Evolutionary conservation across 805 yeast genomes (phyloP).

Genomic region (Wickerhamiella australiensis): DNA sequence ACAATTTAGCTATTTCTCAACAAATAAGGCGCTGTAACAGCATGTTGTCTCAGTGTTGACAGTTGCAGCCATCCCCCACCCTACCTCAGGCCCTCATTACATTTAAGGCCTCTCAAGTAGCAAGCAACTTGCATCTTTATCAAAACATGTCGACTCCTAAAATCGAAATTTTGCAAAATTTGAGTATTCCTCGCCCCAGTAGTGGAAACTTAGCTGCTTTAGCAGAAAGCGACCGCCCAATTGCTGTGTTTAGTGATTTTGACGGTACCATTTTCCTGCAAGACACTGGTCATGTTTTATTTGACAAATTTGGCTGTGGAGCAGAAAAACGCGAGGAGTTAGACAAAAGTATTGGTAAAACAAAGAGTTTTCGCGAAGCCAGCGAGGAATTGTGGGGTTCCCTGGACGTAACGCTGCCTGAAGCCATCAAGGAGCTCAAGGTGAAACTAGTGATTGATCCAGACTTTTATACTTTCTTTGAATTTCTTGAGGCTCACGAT

Average conservation of each 20-base stretch:
- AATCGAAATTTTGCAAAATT: conserved; percentile 15
- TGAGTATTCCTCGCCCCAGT: conserved; percentile 22
- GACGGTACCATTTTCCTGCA: conserved; percentile 37
- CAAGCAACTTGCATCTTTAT: not conserved
- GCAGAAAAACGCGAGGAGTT: conserved; percentile 28
- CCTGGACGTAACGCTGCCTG: conserved; percentile 30
- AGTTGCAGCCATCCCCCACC: not conserved
- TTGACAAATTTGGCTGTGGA: conserved; percentile 35
- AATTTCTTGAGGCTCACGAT: conserved; percentile 29
- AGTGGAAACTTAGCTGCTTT: conserved; percentile 23
- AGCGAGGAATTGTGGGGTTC: conserved; percentile 36
- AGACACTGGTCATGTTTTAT: conserved; percentile 36
- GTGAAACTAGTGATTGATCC: conserved; percentile 31
- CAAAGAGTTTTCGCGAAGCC: conserved; percentile 32
- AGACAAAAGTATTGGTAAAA: conserved; percentile 31
- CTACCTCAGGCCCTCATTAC: not conserved
- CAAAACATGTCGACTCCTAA: conserved; percentile 5
- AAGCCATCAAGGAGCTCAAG: conserved; percentile 30
- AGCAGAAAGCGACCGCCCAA: conserved; percentile 23
- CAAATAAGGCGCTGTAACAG: no score
- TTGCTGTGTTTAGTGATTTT: conserved; percentile 29
- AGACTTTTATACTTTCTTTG: conserved; percentile 31
- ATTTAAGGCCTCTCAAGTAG: not conserved
- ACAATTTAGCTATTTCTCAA: no score
- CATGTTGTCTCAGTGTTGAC: not conserved